These are phyloP conservation scores for Saposhnikovia divaricata DNA, from an alignment of 129 eudicot genomes.

Conservation along the genomic window DNA sequence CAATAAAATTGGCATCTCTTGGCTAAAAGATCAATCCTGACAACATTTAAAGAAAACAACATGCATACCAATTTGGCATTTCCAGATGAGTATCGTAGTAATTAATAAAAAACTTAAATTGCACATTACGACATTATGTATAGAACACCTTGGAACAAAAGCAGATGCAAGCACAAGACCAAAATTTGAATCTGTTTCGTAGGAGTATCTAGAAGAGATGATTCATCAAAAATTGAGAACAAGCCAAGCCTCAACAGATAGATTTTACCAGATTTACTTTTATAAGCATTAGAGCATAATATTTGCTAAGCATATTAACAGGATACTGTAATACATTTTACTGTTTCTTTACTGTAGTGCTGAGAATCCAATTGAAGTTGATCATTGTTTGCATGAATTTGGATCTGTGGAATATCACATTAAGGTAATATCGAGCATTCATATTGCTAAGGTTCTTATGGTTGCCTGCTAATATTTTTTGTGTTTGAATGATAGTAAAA, in stretches of 20 bases:
- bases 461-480: neutral
- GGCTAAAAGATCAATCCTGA: neutral
- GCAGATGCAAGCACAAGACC: neutral
- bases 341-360: conserved; percentile 41
- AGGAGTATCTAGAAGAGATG: neutral
- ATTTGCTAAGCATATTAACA: neutral
- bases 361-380: conserved; percentile 60
- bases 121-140: neutral
- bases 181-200: neutral
- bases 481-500: neutral
- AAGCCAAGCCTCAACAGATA: neutral
- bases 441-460: no score
- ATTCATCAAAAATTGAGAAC: neutral
- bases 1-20: neutral
- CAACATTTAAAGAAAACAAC: neutral
- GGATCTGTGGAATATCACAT: conserved; percentile 84
- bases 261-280: neutral
- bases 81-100: neutral
- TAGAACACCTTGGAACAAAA: neutral
- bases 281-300: neutral
- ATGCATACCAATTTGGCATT: neutral
- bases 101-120: neutral
- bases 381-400: conserved; percentile 83
- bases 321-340: neutral
- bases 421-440: conserved; percentile 37